These are phyloP conservation scores for Schwanniomyces etchellsii DNA, from an alignment of 1,139 yeast genomes.

Conservation along the genomic window DNA sequence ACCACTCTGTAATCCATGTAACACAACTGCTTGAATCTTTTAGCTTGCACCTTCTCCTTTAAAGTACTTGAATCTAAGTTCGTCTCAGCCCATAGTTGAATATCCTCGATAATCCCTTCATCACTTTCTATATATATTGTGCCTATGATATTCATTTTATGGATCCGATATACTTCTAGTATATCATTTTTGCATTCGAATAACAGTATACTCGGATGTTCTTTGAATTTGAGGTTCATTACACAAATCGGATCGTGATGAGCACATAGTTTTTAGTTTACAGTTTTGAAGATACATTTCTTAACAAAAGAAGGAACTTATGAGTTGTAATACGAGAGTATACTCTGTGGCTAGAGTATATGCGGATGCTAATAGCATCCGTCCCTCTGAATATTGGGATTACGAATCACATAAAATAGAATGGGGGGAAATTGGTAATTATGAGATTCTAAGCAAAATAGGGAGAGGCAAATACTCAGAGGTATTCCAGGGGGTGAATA, in stretches of 20 bases:
- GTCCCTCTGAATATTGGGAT: constrained; percentile 92
- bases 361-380: constrained; percentile 73
- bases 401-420: constrained; percentile 67
- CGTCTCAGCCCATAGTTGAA: constrained; percentile 24
- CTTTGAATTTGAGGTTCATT: too few species aligned
- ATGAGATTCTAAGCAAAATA: constrained; percentile 86
- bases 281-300: too few species aligned
- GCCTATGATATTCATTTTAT: constrained; percentile 10
- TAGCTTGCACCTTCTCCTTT: constrained; percentile 3
- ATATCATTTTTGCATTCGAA: too few species aligned
- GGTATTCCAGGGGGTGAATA: constrained; percentile 72
- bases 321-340: constrained; percentile 29
- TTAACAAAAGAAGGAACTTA: too few species aligned
- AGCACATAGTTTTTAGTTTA: too few species aligned
- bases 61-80: too few species aligned
- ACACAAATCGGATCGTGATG: too few species aligned
- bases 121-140: constrained; percentile 6
- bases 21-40: neutral
- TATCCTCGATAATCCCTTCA: constrained; percentile 10
- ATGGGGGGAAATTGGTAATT: constrained; percentile 73
- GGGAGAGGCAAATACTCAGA: constrained; percentile 98
- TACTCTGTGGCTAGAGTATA: constrained; percentile 83
- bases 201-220: too few species aligned
- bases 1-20: constrained; percentile 18
- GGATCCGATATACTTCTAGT: too few species aligned